These are phyloP conservation scores for Beta vulgaris DNA, from an alignment of 148 eudicot genomes.

Conservation along the genomic window DNA sequence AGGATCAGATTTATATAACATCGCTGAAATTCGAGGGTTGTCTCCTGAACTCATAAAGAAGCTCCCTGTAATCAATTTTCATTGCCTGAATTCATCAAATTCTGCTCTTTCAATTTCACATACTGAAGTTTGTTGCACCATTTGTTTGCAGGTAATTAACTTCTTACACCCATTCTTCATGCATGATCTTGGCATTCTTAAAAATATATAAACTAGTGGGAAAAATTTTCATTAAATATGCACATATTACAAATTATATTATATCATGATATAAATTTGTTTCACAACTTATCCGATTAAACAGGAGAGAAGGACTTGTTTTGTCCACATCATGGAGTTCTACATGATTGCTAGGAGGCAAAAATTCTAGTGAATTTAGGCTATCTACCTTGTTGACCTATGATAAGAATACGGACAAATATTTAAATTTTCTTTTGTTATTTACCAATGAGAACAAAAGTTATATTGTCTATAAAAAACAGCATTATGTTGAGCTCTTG, in stretches of 20 bases:
- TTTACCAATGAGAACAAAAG: too few species aligned
- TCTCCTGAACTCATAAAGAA: constrained; percentile 25
- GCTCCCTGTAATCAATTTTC: constrained; percentile 29
- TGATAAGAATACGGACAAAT: too few species aligned
- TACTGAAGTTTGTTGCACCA: constrained; percentile 28
- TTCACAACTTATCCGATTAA: too few species aligned
- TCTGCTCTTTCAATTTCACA: background rate
- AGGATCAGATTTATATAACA: constrained; percentile 30
- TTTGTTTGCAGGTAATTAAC: constrained; percentile 44
- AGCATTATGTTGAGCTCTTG: too few species aligned
- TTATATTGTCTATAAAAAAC: too few species aligned
- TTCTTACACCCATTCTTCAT: background rate
- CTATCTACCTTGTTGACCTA: background rate
- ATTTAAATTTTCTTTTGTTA: too few species aligned
- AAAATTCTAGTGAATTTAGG: background rate
- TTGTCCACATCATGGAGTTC: background rate
- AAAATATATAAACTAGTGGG: too few species aligned
- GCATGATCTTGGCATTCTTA: background rate
- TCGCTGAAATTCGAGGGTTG: constrained; percentile 37
- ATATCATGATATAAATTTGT: too few species aligned
- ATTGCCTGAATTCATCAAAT: constrained; percentile 9
- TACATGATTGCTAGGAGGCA: background rate
- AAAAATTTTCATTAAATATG: too few species aligned
- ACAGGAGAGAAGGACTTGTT: background rate
- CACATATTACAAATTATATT: too few species aligned